A percentile compares a stretch with the other conserved stretches of the same genome.
Evolutionary conservation across 75 land plant genomes (phyloP).

Genomic region (Sequoia sempervirens): DNA sequence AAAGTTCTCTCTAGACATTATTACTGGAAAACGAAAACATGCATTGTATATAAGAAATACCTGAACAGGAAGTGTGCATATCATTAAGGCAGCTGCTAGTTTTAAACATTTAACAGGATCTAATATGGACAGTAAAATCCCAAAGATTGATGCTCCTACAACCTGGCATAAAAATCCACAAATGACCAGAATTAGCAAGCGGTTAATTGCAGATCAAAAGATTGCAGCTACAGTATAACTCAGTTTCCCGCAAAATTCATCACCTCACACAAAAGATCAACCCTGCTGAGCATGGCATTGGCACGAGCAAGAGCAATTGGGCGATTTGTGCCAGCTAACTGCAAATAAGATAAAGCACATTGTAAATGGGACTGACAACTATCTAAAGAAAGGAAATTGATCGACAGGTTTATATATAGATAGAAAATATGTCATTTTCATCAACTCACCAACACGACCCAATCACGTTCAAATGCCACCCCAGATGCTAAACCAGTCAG

Average conservation of each 20-base stretch:
- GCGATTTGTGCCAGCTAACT: conserved; percentile 90
- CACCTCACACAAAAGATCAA: conserved; percentile 96
- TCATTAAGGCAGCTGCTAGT: conserved; percentile 75
- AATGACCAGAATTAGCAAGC: conserved; percentile 4
- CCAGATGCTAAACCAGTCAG: conserved; percentile 81
- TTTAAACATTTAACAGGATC: conserved; percentile 72
- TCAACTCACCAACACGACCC: conserved; percentile 95
- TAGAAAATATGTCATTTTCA: conserved; percentile 14
- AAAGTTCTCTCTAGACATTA: neutral
- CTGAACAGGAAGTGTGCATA: conserved; percentile 74
- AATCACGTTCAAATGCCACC: conserved; percentile 93
- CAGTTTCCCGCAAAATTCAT: neutral
- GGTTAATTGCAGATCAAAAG: neutral
- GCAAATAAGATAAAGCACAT: conserved; percentile 14
- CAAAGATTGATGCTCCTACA: conserved; percentile 85
- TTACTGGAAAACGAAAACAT: neutral
- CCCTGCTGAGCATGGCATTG: conserved; percentile 83
- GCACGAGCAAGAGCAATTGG: conserved; percentile 88
- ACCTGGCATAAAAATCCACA: conserved; percentile 42
- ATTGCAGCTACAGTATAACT: neutral
- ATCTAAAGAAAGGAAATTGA: neutral
- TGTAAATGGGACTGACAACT: neutral
- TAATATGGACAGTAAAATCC: conserved; percentile 74
- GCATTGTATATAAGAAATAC: conserved; percentile 27
- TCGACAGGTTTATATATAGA: neutral